These are phyloP conservation scores for Leccinum ponderosum DNA, from an alignment of 1,284 basidiomycete genomes.

Conservation along the genomic window DNA sequence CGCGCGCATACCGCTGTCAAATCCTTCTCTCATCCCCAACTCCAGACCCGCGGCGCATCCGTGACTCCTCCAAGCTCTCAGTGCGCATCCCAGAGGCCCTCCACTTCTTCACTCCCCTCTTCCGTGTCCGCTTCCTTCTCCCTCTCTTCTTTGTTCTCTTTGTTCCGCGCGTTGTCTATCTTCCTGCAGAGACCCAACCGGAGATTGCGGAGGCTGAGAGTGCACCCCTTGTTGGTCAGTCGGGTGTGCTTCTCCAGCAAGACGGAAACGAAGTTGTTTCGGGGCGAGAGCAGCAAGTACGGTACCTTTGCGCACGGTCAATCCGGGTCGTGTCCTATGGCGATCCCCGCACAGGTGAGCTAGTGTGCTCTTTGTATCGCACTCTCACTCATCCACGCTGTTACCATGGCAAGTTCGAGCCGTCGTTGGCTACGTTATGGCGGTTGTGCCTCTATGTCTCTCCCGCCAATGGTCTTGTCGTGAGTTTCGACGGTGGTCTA, in stretches of 20 bases:
- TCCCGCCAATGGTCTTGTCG: constrained; percentile 23
- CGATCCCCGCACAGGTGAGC: constrained; percentile 14
- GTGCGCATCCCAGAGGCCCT: constrained; percentile 46
- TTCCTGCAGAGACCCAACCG: constrained; percentile 39
- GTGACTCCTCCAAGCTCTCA: constrained; percentile 36
- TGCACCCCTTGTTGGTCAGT: constrained; percentile 32
- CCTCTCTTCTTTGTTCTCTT: constrained; percentile 58
- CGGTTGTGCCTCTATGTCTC: constrained; percentile 22
- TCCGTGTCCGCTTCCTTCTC: constrained; percentile 64
- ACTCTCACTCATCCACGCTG: neutral
- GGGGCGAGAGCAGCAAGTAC: constrained; percentile 52
- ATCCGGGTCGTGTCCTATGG: neutral
- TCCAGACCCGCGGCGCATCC: constrained; percentile 21
- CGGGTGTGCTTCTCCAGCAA: constrained; percentile 26
- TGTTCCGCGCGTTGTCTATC: constrained; percentile 62
- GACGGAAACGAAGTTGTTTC: constrained; percentile 25
- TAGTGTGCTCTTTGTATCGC: neutral
- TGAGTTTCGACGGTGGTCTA: constrained; percentile 7
- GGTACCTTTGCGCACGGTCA: constrained; percentile 53
- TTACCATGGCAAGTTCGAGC: constrained; percentile 10
- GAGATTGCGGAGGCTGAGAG: constrained; percentile 21
- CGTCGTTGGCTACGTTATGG: constrained; percentile 20
- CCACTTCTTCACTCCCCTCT: constrained; percentile 61
- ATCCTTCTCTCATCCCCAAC: neutral
- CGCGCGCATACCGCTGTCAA: neutral